phyloP scores from a whole-genome alignment of 1,284 basidiomycete species.

The Phylloporus gajari region DNA sequence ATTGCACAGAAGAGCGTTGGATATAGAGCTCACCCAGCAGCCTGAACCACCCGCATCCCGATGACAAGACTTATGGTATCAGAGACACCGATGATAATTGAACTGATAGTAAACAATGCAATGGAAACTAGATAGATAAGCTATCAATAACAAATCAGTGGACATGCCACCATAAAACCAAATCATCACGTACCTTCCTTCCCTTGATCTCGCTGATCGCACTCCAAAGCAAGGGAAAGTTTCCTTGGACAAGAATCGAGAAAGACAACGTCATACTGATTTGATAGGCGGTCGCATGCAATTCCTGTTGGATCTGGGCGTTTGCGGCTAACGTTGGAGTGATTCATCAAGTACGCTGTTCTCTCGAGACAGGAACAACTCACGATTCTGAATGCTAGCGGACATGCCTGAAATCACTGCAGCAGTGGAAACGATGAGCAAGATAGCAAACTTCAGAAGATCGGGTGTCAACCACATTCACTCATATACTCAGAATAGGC shows the following conservation, averaged over 20 bases:
- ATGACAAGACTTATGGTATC: constrained; percentile 2
- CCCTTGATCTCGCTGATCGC: constrained; percentile 7
- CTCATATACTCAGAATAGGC: no score
- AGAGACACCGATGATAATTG: neutral
- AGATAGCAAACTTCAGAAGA: neutral
- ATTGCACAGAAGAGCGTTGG: neutral
- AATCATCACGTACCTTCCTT: neutral
- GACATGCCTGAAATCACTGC: neutral
- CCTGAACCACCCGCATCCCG: constrained; percentile 3
- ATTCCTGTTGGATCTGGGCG: constrained; percentile 6
- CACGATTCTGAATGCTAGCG: constrained; percentile 7
- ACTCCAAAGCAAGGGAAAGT: constrained; percentile 1
- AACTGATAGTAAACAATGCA: neutral
- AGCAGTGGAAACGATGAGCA: neutral
- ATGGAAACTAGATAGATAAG: neutral
- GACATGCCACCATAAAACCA: no score
- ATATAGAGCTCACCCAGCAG: neutral
- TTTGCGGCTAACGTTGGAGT: neutral
- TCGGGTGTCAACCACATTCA: neutral
- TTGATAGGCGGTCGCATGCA: neutral
- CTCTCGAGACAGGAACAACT: neutral
- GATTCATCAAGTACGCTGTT: neutral
- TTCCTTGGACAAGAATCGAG: neutral
- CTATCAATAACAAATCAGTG: neutral
- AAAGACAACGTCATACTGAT: neutral